Base-by-base conservation (phyloP, 139 green algal species). In the Coelastrella sp. region DNA sequence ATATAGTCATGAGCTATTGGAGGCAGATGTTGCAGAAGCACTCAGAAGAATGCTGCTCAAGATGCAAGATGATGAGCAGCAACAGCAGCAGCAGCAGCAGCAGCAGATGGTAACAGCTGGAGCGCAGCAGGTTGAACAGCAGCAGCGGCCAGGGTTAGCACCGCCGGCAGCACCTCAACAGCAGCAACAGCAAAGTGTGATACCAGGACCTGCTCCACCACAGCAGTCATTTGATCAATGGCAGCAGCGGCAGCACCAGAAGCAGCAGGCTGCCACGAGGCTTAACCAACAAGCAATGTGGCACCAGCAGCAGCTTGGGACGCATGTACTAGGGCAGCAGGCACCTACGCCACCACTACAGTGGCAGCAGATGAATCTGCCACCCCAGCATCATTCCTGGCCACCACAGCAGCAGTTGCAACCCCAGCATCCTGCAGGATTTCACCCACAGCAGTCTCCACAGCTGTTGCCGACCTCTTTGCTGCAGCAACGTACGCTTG, bases 21-120 rank as follows among this genome's bases (percentile, higher is more conserved):
- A 75, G 80, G 58, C 54, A 57, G 14, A 73, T 11, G 59, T 56
- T n/a, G 54, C 6, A 10, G 14, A 19, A n/a, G 85, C 32, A 65
- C 73, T 84, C 54, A 47, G n/a, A 7, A 19, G 60, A 58, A 32
- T 84, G 73, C 19, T 90, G 5, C 23, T 77, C 57, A 66, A 88
- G 17, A 20, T 79, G 61, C 66, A 88, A 54, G 68, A 80, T 14
- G 73, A 16, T 8, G 56, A 78, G 84, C 84, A 89, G 56, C 73
- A 83, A 71, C 84, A 89, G 57, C n/a, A n/a, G n/a, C n/a, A n/a
- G n/a, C n/a, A n/a, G n/a, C 71, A 84, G 85, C 84, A 81, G 84
- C 56, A 82, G 71, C 54, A 73, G 32, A 14, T 74, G 81, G 7
- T 4, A 17, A 59, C 16, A 22, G 16, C 74, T 80, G 71, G 71